Evolutionary conservation across 169 alveolate genomes (phyloP).

Genomic region (Cryptosporidium parvum): DNA sequence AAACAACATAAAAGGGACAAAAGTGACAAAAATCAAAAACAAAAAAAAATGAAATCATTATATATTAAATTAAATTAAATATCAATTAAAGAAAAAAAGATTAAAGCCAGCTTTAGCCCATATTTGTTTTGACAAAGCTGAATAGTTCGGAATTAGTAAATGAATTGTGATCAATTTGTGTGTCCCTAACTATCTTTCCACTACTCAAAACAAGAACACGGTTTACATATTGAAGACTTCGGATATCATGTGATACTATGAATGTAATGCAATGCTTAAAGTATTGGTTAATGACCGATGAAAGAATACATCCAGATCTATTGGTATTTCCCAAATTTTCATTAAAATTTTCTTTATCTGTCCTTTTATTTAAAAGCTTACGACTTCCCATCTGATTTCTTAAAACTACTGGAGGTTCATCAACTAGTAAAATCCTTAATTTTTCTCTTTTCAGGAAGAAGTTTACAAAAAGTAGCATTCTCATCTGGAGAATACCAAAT

Average conservation of each 20-base stretch:
- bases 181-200: slow-evolving; percentile 27
- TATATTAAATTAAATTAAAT: not conserved
- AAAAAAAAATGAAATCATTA: not conserved
- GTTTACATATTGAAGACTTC: slow-evolving; percentile 33
- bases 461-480: slow-evolving; percentile 63
- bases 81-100: not conserved
- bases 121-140: not conserved
- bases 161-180: not conserved
- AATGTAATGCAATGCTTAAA: slow-evolving; percentile 58
- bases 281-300: slow-evolving; percentile 24
- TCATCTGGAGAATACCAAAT: slow-evolving; percentile 43
- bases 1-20: not conserved
- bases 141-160: slow-evolving; percentile 31
- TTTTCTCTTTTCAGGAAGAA: slow-evolving; percentile 31
- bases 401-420: slow-evolving; percentile 71
- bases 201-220: slow-evolving; percentile 33
- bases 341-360: not conserved
- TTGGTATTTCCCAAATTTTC: not conserved
- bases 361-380: not conserved
- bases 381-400: not conserved
- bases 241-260: slow-evolving; percentile 50
- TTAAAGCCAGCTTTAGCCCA: not conserved
- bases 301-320: slow-evolving; percentile 25
- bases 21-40: not conserved
- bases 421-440: slow-evolving; percentile 42